Evolutionary conservation across 345 rosid species (phyloP), one percentile per base, ranked within the genome.

Genomic region (Atalantia buxifolia): DNA sequence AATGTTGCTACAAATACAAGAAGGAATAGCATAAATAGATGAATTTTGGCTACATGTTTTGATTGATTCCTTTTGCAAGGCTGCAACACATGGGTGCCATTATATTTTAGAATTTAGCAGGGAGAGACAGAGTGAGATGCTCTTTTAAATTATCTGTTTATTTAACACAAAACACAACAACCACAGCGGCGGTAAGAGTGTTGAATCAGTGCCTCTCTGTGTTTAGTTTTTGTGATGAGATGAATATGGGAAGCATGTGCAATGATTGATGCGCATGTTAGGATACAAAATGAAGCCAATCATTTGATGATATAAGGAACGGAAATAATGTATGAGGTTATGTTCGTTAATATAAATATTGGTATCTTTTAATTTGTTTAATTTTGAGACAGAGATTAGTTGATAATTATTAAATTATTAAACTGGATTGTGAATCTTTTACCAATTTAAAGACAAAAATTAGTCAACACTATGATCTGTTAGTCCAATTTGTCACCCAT

Each of bases 201-300:
- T 25, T 76, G 33, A 33, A 28, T 9, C 7, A 31, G 25, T 21
- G 61, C 30, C 60, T 62, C n/a, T 27, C 16, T 55, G 75, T 64
- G 71, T 33, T 22, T 62, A 33, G 19, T 73, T n/a, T 73, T 10
- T 28, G 74, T 72, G 64, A 36, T 67, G 27, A 74, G 64, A 28
- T 76, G 42, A 28, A 70, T 42, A 71, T 36, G 57, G 77, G 66
- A 33, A 55, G 75, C 91, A 88, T 74, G 91, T 88, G 91, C 86
- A 83, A 86, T 86, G 87, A 86, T 86, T 86, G 80, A 62, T 56
- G 72, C 4, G 66, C 84, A 82, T 77, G 86, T 81, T 71, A 81
- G 82, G 80, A 50, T 64, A 57, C 79, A 71, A 62, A 76, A 72
- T 69, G 56, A 76, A 76, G 25, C 79, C 81, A 86, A 81, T 84